Percentiles rank a stretch among this genome's conserved stretches.
Evolutionary conservation across 805 yeast genomes (phyloP).

Genomic region (Ogataea minuta): DNA sequence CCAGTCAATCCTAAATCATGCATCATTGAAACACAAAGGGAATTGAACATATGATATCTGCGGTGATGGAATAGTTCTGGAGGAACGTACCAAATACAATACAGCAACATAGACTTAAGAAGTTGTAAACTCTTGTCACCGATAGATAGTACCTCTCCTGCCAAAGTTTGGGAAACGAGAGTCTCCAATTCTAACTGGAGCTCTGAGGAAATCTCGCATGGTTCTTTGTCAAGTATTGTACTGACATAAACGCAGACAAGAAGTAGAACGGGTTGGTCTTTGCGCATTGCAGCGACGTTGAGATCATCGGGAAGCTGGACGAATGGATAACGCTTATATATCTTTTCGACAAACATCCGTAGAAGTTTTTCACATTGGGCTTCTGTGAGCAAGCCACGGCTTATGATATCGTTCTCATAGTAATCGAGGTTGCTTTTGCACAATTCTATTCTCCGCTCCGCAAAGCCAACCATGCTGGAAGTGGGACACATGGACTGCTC

Average conservation of each 20-base stretch:
- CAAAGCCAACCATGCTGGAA: conserved; percentile 42
- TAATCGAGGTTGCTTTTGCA: conserved; percentile 28
- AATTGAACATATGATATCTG: conserved; percentile 67
- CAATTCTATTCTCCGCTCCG: conserved; percentile 40
- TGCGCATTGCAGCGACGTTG: conserved; percentile 47
- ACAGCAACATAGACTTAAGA: conserved; percentile 56
- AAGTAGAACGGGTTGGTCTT: conserved; percentile 58
- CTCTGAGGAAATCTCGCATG: conserved; percentile 34
- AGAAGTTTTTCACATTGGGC: conserved; percentile 61
- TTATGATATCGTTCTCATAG: conserved; percentile 47
- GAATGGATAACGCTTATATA: conserved; percentile 54
- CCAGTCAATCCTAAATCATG: conserved; percentile 76
- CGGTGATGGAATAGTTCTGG: conserved; percentile 81
- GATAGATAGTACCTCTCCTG: conserved; percentile 59
- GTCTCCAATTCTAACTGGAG: conserved; percentile 49
- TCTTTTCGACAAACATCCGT: conserved; percentile 43
- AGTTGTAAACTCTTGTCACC: conserved; percentile 73
- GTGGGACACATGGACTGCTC: conserved; percentile 42
- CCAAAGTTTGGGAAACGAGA: conserved; percentile 47
- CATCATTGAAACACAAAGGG: conserved; percentile 63
- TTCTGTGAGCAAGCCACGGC: conserved; percentile 52
- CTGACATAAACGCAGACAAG: conserved; percentile 63
- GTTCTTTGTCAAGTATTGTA: conserved; percentile 39
- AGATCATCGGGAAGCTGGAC: conserved; percentile 49
- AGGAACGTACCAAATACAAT: conserved; percentile 78